Evolutionary conservation across 2,329 filamentous ascomycete genomes (phyloP).

Genomic region (Chrysoporthe cubensis): DNA sequence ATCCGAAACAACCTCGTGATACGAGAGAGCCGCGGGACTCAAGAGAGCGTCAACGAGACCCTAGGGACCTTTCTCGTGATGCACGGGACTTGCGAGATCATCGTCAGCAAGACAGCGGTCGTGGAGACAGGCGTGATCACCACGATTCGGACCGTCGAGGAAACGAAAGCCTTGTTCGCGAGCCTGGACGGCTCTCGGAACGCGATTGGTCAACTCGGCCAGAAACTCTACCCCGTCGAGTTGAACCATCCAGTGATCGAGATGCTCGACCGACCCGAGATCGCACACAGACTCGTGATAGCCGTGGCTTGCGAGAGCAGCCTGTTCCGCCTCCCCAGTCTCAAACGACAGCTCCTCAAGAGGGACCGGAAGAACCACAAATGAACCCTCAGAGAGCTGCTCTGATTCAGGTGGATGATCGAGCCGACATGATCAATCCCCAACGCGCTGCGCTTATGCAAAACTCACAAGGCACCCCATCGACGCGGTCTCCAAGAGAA

Average conservation of each 20-base stretch:
- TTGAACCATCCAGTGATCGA: conserved; percentile 38
- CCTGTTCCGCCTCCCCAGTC: conserved; percentile 15
- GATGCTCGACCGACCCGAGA: conserved; percentile 43
- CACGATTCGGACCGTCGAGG: conserved; percentile 53
- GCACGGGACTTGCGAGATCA: conserved; percentile 36
- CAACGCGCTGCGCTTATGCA: conserved; percentile 51
- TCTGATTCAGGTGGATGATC: conserved; percentile 47
- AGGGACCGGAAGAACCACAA: conserved; percentile 47
- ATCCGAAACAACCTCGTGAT: conserved; percentile 46
- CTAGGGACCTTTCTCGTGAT: conserved; percentile 36
- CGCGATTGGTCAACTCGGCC: conserved; percentile 42
- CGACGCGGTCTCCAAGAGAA: conserved; percentile 47
- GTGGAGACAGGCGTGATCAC: conserved; percentile 35
- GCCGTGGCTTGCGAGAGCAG: conserved; percentile 33
- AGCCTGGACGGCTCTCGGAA: conserved; percentile 43
- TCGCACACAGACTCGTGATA: conserved; percentile 36
- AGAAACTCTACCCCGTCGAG: conserved; percentile 41
- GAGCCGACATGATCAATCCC: conserved; percentile 50
- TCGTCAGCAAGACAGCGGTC: conserved; percentile 23
- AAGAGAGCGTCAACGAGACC: conserved; percentile 26
- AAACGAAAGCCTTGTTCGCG: conserved; percentile 42
- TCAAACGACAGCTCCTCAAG: conserved; percentile 35
- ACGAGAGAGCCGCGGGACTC: conserved; percentile 45
- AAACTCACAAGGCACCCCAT: conserved; percentile 41
- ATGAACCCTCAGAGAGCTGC: conserved; percentile 62